phyloP scores from a whole-genome alignment of 2,329 filamentous ascomycete genomes.

The Talaromyces verruculosus region DNA sequence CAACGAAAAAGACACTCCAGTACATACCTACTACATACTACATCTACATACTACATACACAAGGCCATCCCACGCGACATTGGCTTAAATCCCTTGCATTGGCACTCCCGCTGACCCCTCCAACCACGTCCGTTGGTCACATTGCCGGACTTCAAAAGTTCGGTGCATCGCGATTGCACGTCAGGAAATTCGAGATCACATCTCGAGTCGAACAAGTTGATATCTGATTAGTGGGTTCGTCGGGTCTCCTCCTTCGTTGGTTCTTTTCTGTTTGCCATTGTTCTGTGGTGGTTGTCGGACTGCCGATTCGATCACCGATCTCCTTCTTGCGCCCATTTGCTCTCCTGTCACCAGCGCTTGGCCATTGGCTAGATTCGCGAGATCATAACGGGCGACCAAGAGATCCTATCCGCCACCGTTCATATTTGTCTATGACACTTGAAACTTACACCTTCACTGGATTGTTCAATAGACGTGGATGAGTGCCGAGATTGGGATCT shows the following conservation, averaged over 20 bases:
- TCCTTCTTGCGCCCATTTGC: neutral
- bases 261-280: neutral
- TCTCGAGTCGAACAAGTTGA: slow-evolving; percentile 3
- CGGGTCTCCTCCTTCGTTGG: neutral
- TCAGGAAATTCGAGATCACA: neutral
- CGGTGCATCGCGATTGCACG: slow-evolving; percentile 4
- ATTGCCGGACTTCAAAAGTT: slow-evolving; percentile 5
- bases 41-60: slow-evolving; percentile 13
- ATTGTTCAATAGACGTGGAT: slow-evolving; percentile 24
- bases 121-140: slow-evolving; percentile 18
- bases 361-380: neutral
- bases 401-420: slow-evolving; percentile 1
- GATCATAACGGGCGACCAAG: neutral
- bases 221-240: slow-evolving; percentile 1
- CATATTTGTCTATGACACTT: neutral
- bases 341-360: neutral
- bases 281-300: neutral
- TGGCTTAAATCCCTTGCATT: slow-evolving; percentile 19
- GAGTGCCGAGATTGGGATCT: slow-evolving; percentile 43
- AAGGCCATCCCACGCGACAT: slow-evolving; percentile 22
- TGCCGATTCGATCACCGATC: slow-evolving; percentile 6
- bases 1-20: neutral
- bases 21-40: slow-evolving; percentile 15
- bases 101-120: slow-evolving; percentile 14
- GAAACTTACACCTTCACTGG: neutral